These are phyloP conservation scores for Inosperma sp. DNA, from an alignment of 768 basidiomycete species.

Conservation along the genomic window DNA sequence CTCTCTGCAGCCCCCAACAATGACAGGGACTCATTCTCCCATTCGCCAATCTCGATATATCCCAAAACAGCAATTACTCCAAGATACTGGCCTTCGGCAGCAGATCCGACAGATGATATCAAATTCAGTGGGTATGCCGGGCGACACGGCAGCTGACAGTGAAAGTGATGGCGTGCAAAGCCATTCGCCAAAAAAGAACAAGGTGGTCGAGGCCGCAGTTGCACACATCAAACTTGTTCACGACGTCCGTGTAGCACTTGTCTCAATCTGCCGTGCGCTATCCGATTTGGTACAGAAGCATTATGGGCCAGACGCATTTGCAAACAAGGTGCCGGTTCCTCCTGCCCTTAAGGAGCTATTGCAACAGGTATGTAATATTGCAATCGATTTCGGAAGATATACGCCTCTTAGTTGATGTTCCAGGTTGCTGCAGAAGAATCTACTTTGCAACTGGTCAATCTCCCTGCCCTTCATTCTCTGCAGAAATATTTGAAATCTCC, in stretches of 20 bases:
- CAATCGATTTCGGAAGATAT: too few species aligned
- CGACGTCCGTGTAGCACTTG: not conserved
- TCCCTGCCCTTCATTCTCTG: too few species aligned
- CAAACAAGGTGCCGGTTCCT: not conserved
- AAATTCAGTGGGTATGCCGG: not conserved
- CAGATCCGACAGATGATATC: not conserved
- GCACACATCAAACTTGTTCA: not conserved
- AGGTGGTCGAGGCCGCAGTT: not conserved
- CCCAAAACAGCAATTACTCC: not conserved
- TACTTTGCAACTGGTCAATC: too few species aligned
- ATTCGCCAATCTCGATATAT: not conserved
- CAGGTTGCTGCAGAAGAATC: not conserved
- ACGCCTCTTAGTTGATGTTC: not conserved
- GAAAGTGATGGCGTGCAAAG: not conserved
- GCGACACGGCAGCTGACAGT: not conserved
- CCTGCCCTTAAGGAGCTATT: not conserved
- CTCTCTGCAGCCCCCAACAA: conserved; percentile 23
- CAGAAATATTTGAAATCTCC: not conserved
- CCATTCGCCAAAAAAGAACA: not conserved
- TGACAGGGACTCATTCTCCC: not conserved
- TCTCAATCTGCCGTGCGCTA: not conserved
- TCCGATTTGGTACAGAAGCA: not conserved
- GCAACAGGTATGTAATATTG: not conserved
- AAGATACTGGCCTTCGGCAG: not conserved
- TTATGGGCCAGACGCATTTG: not conserved